Base-by-base conservation (phyloP, 2,329 filamentous ascomycete genomes). In the Colletotrichum eremochloae region DNA sequence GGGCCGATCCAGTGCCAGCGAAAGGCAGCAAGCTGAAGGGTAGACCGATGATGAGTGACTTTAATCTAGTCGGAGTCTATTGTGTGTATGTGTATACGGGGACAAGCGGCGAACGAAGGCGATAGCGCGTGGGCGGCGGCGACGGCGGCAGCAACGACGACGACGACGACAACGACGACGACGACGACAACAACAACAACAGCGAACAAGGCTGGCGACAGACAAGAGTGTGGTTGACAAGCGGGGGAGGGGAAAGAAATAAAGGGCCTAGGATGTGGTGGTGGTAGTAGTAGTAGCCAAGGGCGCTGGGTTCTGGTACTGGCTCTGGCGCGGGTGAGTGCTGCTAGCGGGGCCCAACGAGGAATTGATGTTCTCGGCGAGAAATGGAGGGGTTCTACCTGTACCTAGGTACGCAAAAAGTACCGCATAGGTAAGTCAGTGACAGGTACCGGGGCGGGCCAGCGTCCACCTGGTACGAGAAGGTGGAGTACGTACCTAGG, bases 191-290 rank as follows among this genome's bases (percentile, higher is more conserved):
- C 42, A 14, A 44, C 44, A 11, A 46, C 18, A 36, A 56, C 38
- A 18, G 29, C 14, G 44, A 42, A 60, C 60, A 56, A 70, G 55
- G 66, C 66, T 70, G 66, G 66, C 56, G 29, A 66, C 52, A 55
- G 38, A 33, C 46, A 15, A 60, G 38, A 60, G 42, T n/a, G 44
- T 42, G 12, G 56, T 63, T n/a, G 36, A 40, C 58, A 71, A 56
- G 65, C 66, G 63, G 62, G 62, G 71, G 74, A 72, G 57, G 55
- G 72, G 65, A 48, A 71, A 63, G 57, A 67, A 67, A 68, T 68
- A 46, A 63, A 67, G 52, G 69, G 56, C 48, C 74, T 38, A 44
- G 53, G 70, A 56, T 70, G 60, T 46, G 61, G 18, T 63, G 48
- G 29, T 40, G 48, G 48, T 40, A 33, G 20, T 24, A n/a, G 60